A percentile compares a stretch with the other conserved stretches of the same genome.
These are phyloP conservation scores for Glaciozyma antarctica DNA, from an alignment of 768 basidiomycete genomes.

Conservation along the genomic window DNA sequence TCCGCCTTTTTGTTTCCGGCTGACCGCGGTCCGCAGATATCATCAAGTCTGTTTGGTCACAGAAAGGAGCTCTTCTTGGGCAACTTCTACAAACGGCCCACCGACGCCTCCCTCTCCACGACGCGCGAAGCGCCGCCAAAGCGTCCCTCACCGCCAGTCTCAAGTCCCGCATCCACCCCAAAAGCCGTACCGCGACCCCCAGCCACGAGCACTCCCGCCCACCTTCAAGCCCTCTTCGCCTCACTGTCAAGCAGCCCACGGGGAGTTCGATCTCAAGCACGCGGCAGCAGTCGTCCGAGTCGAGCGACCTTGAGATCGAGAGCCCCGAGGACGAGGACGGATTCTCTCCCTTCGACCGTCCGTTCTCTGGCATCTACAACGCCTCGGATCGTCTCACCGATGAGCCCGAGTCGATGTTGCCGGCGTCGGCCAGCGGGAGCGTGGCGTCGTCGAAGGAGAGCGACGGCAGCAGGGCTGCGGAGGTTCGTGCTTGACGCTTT, in stretches of 20 bases:
- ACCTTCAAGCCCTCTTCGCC: too few relatives aligned
- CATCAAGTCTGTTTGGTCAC: constrained; percentile 36
- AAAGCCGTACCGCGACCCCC: background rate
- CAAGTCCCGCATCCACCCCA: background rate
- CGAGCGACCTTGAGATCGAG: background rate
- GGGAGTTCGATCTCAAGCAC: too few relatives aligned
- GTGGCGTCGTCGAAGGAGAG: background rate
- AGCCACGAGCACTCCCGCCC: background rate
- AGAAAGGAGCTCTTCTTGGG: constrained; percentile 36
- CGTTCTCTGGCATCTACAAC: background rate
- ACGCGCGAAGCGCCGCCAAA: constrained; percentile 9
- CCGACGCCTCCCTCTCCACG: constrained; percentile 24
- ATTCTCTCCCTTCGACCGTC: background rate
- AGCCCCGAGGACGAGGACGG: background rate
- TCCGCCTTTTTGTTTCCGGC: background rate
- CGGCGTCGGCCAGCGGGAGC: background rate
- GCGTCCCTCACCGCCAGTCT: background rate
- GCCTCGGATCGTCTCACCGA: background rate
- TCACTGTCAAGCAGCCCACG: too few relatives aligned
- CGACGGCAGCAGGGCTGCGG: background rate
- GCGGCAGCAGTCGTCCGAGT: background rate
- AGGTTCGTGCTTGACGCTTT: too few relatives aligned
- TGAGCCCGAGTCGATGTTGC: background rate
- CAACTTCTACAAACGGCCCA: constrained; percentile 32
- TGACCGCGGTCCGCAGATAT: constrained; percentile 15